Evolutionary conservation across 441 rosid genomes (phyloP), one percentile per base, ranked within the genome.

Genomic region (Viola pubescens): DNA sequence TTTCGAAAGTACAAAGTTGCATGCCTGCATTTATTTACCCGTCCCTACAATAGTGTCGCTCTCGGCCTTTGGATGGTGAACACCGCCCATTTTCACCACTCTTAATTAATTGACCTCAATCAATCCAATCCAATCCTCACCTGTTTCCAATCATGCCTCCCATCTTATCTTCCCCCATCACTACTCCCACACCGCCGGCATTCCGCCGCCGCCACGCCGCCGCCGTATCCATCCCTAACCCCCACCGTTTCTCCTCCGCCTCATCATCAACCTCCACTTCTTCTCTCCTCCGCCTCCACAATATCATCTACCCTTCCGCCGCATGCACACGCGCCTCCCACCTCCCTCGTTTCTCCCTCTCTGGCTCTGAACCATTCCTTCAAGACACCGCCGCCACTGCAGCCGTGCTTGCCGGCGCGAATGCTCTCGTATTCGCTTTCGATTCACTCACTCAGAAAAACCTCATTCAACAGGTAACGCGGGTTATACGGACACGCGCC

Each of bases 351-450:
- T 9, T 14, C 70, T 2, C 72, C 70, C 34, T 41, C 62, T 65
- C 70, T 3, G 72, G 70, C 38, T 44, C 63, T 65, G 54, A 60
- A 38, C 56, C 54, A 47, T 40, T 84, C 12, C 62, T 82, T 57
- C 96, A 62, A 62, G 96, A 91, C 50, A 76, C 76, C n/a, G 92
- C 75, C 46, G 94, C 96, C 52, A 78, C 94, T 5, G 71, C 74
- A 4, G 83, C 81, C 6, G 89, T 88, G 3, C 79, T 86, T 16
- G 80, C 78, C 37, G 91, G 96, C 56, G 94, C 95, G 0, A 86
- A 83, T 62, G 66, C 71, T 57, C 84, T 91, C 3, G 92, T 88
- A 58, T 67, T 67, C 52, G 42, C 80, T 57, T 91, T 88, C 59
- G 86, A 91, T 37, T 61, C 16, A 64, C 96, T 91, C 74, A 82